A percentile compares a stretch with the other conserved stretches of the same genome.
phyloP scores from a whole-genome alignment of 805 yeast species.

The Cyberlindnera veronae region DNA sequence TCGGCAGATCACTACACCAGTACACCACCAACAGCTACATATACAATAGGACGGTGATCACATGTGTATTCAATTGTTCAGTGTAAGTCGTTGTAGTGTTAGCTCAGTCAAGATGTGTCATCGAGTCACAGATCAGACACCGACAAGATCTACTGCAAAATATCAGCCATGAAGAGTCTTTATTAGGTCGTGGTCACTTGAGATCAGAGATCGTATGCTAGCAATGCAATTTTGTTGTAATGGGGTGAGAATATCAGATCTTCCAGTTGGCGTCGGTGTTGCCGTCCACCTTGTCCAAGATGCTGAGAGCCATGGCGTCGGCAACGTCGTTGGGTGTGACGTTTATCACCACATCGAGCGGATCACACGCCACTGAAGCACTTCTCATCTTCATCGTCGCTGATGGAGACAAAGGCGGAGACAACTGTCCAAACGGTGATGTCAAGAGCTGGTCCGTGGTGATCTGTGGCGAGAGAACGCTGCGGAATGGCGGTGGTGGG shows the following conservation, averaged over 20 bases:
- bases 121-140: no score
- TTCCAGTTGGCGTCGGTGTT: constrained; percentile 18
- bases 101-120: no score
- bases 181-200: no score
- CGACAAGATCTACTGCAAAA: no score
- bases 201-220: no score
- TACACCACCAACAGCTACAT: no score
- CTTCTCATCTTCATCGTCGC: constrained; percentile 1
- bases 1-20: no score
- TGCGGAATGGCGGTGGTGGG: constrained; percentile 9
- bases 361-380: constrained; percentile 13
- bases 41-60: no score
- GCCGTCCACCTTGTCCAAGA: constrained; percentile 26
- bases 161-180: no score
- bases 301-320: constrained; percentile 28
- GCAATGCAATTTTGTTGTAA: background rate
- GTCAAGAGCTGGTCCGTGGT: constrained; percentile 2
- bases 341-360: constrained; percentile 6
- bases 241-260: constrained; percentile 16
- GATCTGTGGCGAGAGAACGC: constrained; percentile 1
- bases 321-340: constrained; percentile 21
- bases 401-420: constrained; percentile 19
- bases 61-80: no score
- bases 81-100: no score
- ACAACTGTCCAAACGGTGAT: constrained; percentile 8